phyloP scores from a whole-genome alignment of 2,329 filamentous ascomycete species.

The Pseudodiploospora longispora region DNA sequence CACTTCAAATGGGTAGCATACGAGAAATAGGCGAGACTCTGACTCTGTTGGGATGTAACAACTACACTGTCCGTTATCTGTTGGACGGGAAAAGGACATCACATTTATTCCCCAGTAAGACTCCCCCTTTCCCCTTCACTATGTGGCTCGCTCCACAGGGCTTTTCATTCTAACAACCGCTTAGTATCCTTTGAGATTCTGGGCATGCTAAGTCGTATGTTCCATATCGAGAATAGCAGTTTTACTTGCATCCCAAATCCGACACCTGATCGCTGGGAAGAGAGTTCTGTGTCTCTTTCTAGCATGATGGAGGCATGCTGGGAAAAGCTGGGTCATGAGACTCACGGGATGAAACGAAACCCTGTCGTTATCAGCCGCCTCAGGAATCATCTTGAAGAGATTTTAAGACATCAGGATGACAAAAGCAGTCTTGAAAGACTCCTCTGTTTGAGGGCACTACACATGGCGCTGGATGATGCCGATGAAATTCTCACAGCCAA shows the following conservation, averaged over 20 bases:
- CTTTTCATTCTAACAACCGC: slow-evolving; percentile 9
- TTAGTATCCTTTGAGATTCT: slow-evolving; percentile 49
- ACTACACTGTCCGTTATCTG: slow-evolving; percentile 40
- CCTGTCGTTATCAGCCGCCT: slow-evolving; percentile 16
- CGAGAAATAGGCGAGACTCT: slow-evolving; percentile 45
- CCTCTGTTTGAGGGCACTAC: slow-evolving; percentile 29
- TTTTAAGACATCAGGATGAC: slow-evolving; percentile 16
- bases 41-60: slow-evolving; percentile 45
- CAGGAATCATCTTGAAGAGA: slow-evolving; percentile 16
- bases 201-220: slow-evolving; percentile 46
- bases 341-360: slow-evolving; percentile 14
- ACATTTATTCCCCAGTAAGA: slow-evolving; percentile 43
- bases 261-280: slow-evolving; percentile 46
- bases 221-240: slow-evolving; percentile 40
- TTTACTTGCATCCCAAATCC: slow-evolving; percentile 51
- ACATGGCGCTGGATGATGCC: slow-evolving; percentile 31
- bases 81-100: slow-evolving; percentile 29
- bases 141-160: neutral
- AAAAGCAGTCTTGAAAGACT: slow-evolving; percentile 19
- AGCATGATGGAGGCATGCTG: slow-evolving; percentile 33
- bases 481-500: slow-evolving; percentile 35
- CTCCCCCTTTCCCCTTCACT: neutral
- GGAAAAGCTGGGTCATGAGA: slow-evolving; percentile 17
- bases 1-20: slow-evolving; percentile 40
- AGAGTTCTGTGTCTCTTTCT: slow-evolving; percentile 35